Evolutionary conservation across 2,329 filamentous ascomycete genomes (phyloP), one percentile per base, ranked within the genome.

Genomic region (Diaporthe batatas): DNA sequence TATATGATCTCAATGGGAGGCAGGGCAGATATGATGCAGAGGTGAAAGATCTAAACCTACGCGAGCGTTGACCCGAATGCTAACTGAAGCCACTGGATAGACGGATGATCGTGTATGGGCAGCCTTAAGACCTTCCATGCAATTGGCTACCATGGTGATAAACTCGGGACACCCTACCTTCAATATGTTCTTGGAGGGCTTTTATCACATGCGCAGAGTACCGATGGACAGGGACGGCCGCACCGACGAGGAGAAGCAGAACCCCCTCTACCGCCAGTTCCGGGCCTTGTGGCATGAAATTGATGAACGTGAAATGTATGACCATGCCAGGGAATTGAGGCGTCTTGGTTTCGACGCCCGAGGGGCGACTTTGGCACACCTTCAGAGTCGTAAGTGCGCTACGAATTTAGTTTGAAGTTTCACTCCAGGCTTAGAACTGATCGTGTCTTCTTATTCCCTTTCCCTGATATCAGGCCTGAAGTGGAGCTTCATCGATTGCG

Each of bases 161-260:
- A 7, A 29, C 3, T n/a, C 59, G n/a, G 8, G 18, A 6, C 59
- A 64, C 42, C 59, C 59, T n/a, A 16, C 7, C 10, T 64, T 29
- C 42, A 2, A 32, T 3, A 64, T 64, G 59, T 49, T 64, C 44
- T 16, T 64, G 10, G 16, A 10, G 14, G 59, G 18, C 18, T 12
- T 34, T 42, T 49, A 49, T 23, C 42, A 64, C 29, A 34, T 49
- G 42, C 59, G 59, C 42, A 47, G n/a, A 25, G 59, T 64, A 8
- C 29, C 42, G 1, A n/a, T 0, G 12, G 2, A 0, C 1, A 23
- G 2, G 3, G 59, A 64, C 39, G 59, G 59, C 21, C 59, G 59
- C 42, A 64, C 25, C 42, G 18, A 32, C 44, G 3, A 0, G 6
- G 58, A 64, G 39, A 64, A 49, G 25, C 10, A 4, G 0, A 0